A percentile compares a stretch with the other conserved stretches of the same genome.
These are phyloP conservation scores for Globisporangium nagaii DNA, from an alignment of 352 stramenopile genomes.

Conservation along the genomic window DNA sequence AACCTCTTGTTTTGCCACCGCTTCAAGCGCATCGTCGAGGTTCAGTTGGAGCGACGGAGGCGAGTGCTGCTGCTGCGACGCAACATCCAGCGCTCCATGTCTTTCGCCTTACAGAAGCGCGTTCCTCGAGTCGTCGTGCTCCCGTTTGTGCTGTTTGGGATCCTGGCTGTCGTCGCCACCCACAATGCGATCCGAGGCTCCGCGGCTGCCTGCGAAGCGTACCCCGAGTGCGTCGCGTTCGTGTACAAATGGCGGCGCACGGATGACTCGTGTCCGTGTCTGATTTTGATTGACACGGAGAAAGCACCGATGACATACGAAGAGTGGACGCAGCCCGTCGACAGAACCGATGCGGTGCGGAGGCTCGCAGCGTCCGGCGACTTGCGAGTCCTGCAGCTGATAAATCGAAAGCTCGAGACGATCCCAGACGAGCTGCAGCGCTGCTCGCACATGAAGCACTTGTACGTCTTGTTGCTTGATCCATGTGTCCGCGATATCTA, in stretches of 20 bases:
- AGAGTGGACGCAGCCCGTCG: slow-evolving; percentile 24
- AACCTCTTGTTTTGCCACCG: not conserved
- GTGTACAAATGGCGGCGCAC: slow-evolving; percentile 15
- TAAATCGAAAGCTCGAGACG: slow-evolving; percentile 18
- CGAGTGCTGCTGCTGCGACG: no score
- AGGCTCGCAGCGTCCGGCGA: slow-evolving; percentile 17
- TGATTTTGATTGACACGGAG: slow-evolving; percentile 23
- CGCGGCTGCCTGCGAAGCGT: slow-evolving; percentile 3
- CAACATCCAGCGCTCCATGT: not conserved
- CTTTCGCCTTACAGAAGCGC: not conserved
- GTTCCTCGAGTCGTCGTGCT: not conserved
- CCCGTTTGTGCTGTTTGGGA: slow-evolving; percentile 12
- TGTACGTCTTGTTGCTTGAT: slow-evolving; percentile 22
- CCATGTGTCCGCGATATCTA: no score
- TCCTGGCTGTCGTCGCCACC: slow-evolving; percentile 1
- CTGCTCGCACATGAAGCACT: slow-evolving; percentile 25
- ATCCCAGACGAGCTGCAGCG: slow-evolving; percentile 21
- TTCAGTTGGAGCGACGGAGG: slow-evolving; percentile 5
- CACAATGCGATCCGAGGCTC: slow-evolving; percentile 8
- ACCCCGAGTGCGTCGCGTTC: slow-evolving; percentile 22
- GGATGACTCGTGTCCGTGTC: slow-evolving; percentile 18
- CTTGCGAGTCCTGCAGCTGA: slow-evolving; percentile 25
- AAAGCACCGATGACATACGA: slow-evolving; percentile 21
- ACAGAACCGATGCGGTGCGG: slow-evolving; percentile 17
- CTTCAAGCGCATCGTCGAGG: slow-evolving; percentile 24